Percentiles rank a stretch among this genome's conserved stretches.
These are phyloP conservation scores for Phytophthora quininea DNA, from an alignment of 352 stramenopile species.

Conservation along the genomic window DNA sequence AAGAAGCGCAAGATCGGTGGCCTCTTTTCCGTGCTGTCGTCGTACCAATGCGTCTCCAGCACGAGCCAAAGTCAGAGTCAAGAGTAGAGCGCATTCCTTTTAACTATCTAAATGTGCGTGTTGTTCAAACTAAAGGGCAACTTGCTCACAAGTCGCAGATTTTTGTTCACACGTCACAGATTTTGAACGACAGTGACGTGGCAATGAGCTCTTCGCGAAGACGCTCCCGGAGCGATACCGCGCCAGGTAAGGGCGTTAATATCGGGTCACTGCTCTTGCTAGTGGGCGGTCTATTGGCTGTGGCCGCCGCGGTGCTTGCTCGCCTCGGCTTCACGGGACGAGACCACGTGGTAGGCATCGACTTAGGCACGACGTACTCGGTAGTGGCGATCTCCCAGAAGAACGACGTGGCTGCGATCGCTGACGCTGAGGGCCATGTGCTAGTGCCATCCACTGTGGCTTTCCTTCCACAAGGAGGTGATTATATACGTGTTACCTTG, in stretches of 20 bases:
- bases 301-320: conserved; percentile 56
- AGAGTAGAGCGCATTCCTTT: conserved; percentile 13
- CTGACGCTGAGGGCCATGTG: conserved; percentile 51
- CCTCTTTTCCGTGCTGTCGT: conserved; percentile 76
- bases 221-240: not conserved
- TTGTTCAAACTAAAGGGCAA: not conserved
- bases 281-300: conserved; percentile 38
- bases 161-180: not conserved
- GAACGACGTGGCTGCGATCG: conserved; percentile 67
- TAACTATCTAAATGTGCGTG: conserved; percentile 3
- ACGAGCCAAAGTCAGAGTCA: conserved; percentile 39
- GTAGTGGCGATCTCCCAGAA: conserved; percentile 73
- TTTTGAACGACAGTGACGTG: conserved; percentile 16
- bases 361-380: conserved; percentile 82
- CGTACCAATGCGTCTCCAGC: conserved; percentile 68
- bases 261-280: conserved; percentile 56
- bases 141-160: not conserved
- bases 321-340: conserved; percentile 61
- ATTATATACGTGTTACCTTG: not conserved
- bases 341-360: conserved; percentile 73
- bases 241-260: conserved; percentile 8
- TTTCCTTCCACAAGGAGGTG: conserved; percentile 58
- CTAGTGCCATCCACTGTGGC: conserved; percentile 72
- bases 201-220: conserved; percentile 9
- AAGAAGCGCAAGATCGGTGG: conserved; percentile 55